Percentiles rank a stretch among this genome's conserved stretches.
These are phyloP conservation scores for Amaranthus cruentus DNA, from an alignment of 148 eudicot genomes.

Conservation along the genomic window DNA sequence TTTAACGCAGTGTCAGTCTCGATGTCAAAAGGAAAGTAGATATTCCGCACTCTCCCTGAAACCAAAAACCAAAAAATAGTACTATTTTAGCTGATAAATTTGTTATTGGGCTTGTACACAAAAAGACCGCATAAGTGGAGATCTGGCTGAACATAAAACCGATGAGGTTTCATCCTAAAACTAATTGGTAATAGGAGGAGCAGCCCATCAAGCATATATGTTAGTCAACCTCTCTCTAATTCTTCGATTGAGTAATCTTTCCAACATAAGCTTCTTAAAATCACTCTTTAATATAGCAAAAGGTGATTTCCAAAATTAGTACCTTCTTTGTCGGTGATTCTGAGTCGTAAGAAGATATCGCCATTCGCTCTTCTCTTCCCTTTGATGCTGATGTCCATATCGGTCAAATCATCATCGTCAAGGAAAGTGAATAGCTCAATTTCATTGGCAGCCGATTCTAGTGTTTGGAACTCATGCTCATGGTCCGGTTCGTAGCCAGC, in stretches of 20 bases:
- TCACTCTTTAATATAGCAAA: neutral
- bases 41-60: slow-evolving; percentile 70
- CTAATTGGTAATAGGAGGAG: too few relatives aligned
- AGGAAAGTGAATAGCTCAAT: slow-evolving; percentile 37
- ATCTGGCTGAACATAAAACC: too few relatives aligned
- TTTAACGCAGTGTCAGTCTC: slow-evolving; percentile 63
- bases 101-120: too few relatives aligned
- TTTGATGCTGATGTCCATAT: slow-evolving; percentile 44
- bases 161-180: too few relatives aligned
- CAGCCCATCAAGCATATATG: too few relatives aligned
- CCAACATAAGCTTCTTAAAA: neutral
- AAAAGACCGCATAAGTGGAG: too few relatives aligned
- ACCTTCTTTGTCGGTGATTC: slow-evolving; percentile 74
- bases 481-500: slow-evolving; percentile 35
- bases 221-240: too few relatives aligned
- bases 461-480: slow-evolving; percentile 31
- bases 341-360: slow-evolving; percentile 55
- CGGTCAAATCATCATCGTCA: slow-evolving; percentile 38
- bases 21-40: slow-evolving; percentile 75
- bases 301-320: neutral
- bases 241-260: too few relatives aligned
- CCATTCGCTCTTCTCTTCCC: slow-evolving; percentile 59
- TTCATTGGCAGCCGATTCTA: slow-evolving; percentile 39
- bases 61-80: neutral
- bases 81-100: too few relatives aligned